Evolutionary conservation across 306 rosid genomes (phyloP), one percentile per base, ranked within the genome.

Genomic region (Medicago lupulina): DNA sequence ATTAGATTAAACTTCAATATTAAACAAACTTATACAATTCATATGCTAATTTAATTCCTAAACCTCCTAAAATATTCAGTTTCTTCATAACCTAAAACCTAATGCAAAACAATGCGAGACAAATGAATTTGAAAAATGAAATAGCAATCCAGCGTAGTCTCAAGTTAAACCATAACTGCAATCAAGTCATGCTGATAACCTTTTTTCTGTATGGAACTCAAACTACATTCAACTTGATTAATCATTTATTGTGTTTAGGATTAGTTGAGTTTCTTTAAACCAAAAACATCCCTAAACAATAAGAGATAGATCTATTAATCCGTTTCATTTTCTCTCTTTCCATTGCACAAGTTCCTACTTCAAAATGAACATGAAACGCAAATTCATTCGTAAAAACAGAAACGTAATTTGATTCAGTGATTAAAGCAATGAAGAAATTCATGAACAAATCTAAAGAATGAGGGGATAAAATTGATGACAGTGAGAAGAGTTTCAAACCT

Each of bases 21-120:
- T 21, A 15, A 67, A 67, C 72, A 43, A 44, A 21, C 72, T 66
- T 31, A 61, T 61, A n/a, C n/a, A 61, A 61, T 61, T 11, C 64
- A 12, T 58, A 58, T 58, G 21, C 64, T 58, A 23, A 58, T 58
- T 23, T 58, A 23, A 58, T 58, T 23, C 8, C n/a, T 16, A 15
- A 31, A 61, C 67, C 31, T 61, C 44, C 21, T 34, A 57, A 60
- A 60, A 60, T 28, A 60, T 31, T 14, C 9, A n/a, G 28, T 50
- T 70, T 70, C 62, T 11, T 49, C 46, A 7, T 39, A 70, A 70
- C 51, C 74, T 50, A 70, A 70, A 70, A 70, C 47, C 62, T n/a
- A 70, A 18, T 34, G 17, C 17, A 39, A 31, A 16, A 11, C 7
- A 18, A 58, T 4, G 7, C 2, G 7, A 34, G 63, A 4, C 74